Base-by-base conservation (phyloP, 2,329 filamentous ascomycete genomes). In the Aspergillus tubingensis region DNA sequence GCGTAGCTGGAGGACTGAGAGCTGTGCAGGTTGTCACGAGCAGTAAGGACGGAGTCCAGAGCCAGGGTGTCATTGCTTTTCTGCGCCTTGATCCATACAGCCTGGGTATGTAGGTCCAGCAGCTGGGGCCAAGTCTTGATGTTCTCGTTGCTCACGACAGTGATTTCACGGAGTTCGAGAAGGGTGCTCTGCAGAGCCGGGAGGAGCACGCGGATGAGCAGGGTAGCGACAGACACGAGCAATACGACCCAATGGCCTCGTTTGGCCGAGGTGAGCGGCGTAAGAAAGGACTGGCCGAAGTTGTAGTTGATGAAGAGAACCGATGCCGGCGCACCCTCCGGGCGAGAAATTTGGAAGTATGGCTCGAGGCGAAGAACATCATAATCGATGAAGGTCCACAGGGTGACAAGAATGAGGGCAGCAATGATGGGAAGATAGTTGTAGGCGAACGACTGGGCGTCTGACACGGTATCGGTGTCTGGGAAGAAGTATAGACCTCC, bases 311-410 rank as follows among this genome's bases (percentile, higher is more conserved):
- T 74, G 49, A 75, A 75, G 3, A 75, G 62, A 5, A 73, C 68
- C 1, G 65, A 67, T 23, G 74, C 74, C 3, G 73, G 71, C 17
- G 71, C 70, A 1, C 74, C 74, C 10, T 70, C 65, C 7, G 72
- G 71, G 13, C 66, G 64, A 4, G 74, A 73, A 32, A 76, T 58
- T 54, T 76, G 80, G 51, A 82, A 82, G 61, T 78, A 82, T 2
- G 80, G 80, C 51, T 82, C 80, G 17, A 82, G 67, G 5, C 80
- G 79, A 54, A 82, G 77, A 19, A 82, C 79, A 61, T 82, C 80
- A 55, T 79, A 82, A 58, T 82, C 80, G 11, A 79, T 74, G 58
- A 82, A 78, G 50, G 80, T 78, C 80, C 80, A 82, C 1, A 80
- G 65, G 19, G 80, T 77, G 43, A 80, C 76, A 30, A 82, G 80